phyloP scores from a whole-genome alignment of 495 filamentous ascomycete species.

The Penicillium daleae region DNA sequence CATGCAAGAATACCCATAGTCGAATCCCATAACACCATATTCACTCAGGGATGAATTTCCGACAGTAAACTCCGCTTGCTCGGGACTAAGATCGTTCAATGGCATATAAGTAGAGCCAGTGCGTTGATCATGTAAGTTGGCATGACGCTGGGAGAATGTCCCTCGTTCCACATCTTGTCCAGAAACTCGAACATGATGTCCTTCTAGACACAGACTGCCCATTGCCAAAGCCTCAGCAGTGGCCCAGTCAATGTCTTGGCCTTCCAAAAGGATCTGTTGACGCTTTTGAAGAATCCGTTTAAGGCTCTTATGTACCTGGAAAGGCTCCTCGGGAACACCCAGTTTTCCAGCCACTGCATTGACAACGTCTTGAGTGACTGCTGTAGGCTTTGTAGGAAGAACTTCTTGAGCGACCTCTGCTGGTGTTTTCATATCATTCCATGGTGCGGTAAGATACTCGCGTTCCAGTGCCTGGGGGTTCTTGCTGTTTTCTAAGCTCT shows the following conservation, averaged over 20 bases:
- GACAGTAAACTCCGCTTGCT: neutral
- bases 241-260: neutral
- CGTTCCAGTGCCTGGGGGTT: neutral
- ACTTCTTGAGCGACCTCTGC: neutral
- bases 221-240: neutral
- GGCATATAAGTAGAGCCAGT: neutral
- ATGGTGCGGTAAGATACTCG: neutral
- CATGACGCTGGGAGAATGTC: constrained; percentile 5
- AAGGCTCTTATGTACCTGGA: neutral
- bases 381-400: neutral
- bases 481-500: neutral
- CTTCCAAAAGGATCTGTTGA: neutral
- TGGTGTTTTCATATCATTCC: neutral
- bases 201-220: neutral
- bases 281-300: constrained; percentile 1
- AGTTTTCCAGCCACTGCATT: neutral
- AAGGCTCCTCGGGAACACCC: neutral
- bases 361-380: neutral
- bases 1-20: neutral
- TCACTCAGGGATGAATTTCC: neutral
- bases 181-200: constrained; percentile 1
- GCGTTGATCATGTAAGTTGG: neutral
- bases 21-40: neutral
- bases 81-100: neutral
- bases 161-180: constrained; percentile 1